phyloP scores from a whole-genome alignment of 805 yeast species.

The Komagataella mondaviorum region DNA sequence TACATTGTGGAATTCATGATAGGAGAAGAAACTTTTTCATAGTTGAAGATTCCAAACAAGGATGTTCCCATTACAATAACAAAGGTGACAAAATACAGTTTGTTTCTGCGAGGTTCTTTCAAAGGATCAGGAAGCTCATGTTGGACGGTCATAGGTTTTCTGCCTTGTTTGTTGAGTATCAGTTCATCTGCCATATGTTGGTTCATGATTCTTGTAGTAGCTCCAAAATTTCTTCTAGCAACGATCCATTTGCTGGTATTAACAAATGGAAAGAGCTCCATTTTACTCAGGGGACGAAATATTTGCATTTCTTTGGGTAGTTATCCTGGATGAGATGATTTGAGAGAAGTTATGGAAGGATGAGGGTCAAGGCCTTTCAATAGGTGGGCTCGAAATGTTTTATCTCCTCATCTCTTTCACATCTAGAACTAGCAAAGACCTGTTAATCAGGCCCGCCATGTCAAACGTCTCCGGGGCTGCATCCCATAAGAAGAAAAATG shows the following conservation, averaged over 20 bases:
- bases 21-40: constrained; percentile 86
- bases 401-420: not conserved
- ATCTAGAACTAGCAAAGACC: not conserved
- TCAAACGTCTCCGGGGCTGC: constrained; percentile 30
- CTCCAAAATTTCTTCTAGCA: not conserved
- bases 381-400: not conserved
- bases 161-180: constrained; percentile 2
- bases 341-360: not conserved
- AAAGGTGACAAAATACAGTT: constrained; percentile 42
- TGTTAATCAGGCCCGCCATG: not conserved
- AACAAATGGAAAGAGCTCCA: not conserved
- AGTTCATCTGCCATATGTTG: constrained; percentile 4
- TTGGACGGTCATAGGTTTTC: constrained; percentile 49
- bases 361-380: not conserved
- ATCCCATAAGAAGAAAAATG: constrained; percentile 37
- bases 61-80: constrained; percentile 38
- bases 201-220: not conserved
- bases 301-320: not conserved
- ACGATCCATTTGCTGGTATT: not conserved
- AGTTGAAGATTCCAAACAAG: constrained; percentile 67
- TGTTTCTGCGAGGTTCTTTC: constrained; percentile 34
- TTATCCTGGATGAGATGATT: not conserved
- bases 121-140: constrained; percentile 75
- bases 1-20: constrained; percentile 78
- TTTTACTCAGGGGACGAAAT: not conserved